Percentiles rank a stretch among this genome's conserved stretches.
phyloP scores from a whole-genome alignment of 768 basidiomycete genomes.

The Pleurotus citrinopileatus region DNA sequence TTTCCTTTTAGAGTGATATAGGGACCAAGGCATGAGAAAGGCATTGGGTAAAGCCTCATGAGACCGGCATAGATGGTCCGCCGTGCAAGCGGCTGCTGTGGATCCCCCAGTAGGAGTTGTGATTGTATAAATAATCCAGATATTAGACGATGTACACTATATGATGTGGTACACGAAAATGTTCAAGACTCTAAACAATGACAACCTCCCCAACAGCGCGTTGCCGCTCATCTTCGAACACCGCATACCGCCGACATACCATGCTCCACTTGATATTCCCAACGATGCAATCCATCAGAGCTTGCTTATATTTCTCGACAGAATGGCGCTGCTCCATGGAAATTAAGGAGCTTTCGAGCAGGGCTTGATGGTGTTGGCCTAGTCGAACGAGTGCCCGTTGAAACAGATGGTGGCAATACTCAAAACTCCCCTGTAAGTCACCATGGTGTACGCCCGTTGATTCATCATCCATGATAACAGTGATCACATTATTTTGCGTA shows the following conservation, averaged over 20 bases:
- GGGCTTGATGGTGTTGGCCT: neutral
- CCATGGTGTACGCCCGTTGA: neutral
- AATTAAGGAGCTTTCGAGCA: neutral
- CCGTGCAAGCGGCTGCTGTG: no score
- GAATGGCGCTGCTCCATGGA: neutral
- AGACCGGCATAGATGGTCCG: no score
- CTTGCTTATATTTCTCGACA: neutral
- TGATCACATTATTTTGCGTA: constrained; percentile 6
- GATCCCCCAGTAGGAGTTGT: no score
- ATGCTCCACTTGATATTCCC: constrained; percentile 9
- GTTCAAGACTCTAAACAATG: neutral
- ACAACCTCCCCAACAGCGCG: neutral
- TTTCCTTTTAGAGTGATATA: no score
- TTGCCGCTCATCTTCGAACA: neutral
- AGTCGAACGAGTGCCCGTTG: neutral
- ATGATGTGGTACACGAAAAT: no score
- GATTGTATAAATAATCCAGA: no score
- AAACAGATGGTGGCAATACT: neutral
- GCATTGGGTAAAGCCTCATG: no score
- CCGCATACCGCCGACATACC: constrained; percentile 4
- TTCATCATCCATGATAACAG: neutral
- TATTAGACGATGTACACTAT: no score
- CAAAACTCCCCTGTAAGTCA: constrained; percentile 3
- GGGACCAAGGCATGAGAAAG: no score
- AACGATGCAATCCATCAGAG: constrained; percentile 5